phyloP scores from a whole-genome alignment of 2,329 filamentous ascomycete species.

The Raffaelea ambrosiae region DNA sequence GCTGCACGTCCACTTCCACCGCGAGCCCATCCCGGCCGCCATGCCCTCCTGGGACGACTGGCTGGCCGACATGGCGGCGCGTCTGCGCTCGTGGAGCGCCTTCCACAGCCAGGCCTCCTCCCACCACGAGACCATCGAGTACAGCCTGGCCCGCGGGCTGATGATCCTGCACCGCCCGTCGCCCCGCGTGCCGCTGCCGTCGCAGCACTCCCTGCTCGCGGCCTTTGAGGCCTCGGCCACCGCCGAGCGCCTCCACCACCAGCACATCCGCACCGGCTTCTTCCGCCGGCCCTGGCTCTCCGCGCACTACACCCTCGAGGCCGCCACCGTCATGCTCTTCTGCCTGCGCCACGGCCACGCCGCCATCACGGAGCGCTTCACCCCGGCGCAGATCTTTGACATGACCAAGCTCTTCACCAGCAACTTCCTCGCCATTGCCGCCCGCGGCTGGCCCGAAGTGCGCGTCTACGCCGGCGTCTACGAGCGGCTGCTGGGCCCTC shows the following conservation, averaged over 20 bases:
- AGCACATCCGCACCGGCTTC: slow-evolving; percentile 8
- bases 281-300: slow-evolving; percentile 12
- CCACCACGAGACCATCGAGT: slow-evolving; percentile 3
- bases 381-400: slow-evolving; percentile 20
- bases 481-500: slow-evolving; percentile 18
- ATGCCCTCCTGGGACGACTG: slow-evolving; percentile 9
- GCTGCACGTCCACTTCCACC: slow-evolving; percentile 11
- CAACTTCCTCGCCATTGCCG: slow-evolving; percentile 21
- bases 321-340: slow-evolving; percentile 18
- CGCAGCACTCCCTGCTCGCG: slow-evolving; percentile 5
- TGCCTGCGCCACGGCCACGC: slow-evolving; percentile 21
- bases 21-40: slow-evolving; percentile 6
- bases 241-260: slow-evolving; percentile 10
- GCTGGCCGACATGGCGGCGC: slow-evolving; percentile 9
- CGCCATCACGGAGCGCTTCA: slow-evolving; percentile 19
- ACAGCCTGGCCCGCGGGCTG: slow-evolving; percentile 5
- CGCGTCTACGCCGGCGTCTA: slow-evolving; percentile 17
- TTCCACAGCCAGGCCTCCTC: neutral
- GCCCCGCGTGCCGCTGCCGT: slow-evolving; percentile 9
- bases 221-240: slow-evolving; percentile 11
- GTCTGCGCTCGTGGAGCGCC: slow-evolving; percentile 5
- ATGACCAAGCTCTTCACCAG: slow-evolving; percentile 22
- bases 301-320: slow-evolving; percentile 11
- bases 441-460: slow-evolving; percentile 22
- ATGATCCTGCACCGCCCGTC: slow-evolving; percentile 11